Percentiles rank a stretch among this genome's conserved stretches.
Conservation (phyloP, 2,329 filamentous ascomycete genomes). For the Monosporascus ibericus region DNA sequence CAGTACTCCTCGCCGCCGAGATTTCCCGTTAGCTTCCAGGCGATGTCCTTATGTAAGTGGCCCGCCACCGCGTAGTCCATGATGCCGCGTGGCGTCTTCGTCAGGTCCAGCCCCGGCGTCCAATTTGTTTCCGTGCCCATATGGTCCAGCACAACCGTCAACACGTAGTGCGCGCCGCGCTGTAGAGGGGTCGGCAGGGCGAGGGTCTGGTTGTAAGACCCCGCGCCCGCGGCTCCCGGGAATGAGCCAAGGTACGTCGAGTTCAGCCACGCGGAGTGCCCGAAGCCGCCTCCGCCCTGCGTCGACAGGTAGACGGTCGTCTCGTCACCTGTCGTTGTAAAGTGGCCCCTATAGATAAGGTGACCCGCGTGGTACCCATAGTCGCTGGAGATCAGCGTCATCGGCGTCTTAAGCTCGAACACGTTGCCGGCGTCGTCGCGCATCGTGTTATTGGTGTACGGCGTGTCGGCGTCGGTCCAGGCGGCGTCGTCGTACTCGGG, state of each 20-base stretch:
- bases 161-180: conserved; percentile 47
- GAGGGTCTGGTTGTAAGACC: conserved; percentile 37
- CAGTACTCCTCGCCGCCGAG: conserved; percentile 58
- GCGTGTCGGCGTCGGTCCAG: conserved; percentile 57
- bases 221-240: conserved; percentile 10
- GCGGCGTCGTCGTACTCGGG: conserved; percentile 59
- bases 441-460: conserved; percentile 51
- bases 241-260: conserved; percentile 52
- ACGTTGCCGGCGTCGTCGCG: no score
- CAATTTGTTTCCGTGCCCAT: conserved; percentile 61
- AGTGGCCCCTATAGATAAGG: conserved; percentile 65
- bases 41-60: conserved; percentile 24
- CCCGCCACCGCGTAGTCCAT: conserved; percentile 48
- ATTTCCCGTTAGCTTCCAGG: conserved; percentile 65
- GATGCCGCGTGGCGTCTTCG: conserved; percentile 61
- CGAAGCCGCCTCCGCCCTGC: conserved; percentile 63
- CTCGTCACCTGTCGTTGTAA: conserved; percentile 58
- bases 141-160: conserved; percentile 69
- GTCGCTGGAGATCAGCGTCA: conserved; percentile 61
- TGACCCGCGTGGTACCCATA: conserved; percentile 70
- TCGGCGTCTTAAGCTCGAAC: conserved; percentile 45
- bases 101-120: conserved; percentile 47
- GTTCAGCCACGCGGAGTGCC: conserved; percentile 63
- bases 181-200: conserved; percentile 34
- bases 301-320: conserved; percentile 50